A percentile compares a stretch with the other conserved stretches of the same genome.
phyloP scores from a whole-genome alignment of 1,284 basidiomycete genomes.

The Ceratobasidium sp. region DNA sequence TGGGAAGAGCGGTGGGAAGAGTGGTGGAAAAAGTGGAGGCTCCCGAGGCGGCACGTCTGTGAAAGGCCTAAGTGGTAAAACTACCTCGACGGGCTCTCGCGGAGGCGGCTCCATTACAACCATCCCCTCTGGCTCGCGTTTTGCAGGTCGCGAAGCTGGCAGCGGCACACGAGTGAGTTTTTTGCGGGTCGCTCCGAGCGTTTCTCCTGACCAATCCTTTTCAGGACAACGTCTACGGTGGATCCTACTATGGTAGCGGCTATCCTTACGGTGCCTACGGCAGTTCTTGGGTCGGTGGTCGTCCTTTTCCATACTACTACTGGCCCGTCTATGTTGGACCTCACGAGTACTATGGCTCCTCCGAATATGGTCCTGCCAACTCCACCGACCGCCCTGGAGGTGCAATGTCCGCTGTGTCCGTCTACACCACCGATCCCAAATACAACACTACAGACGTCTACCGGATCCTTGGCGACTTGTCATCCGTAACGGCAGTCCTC shows the following conservation, averaged over 20 bases:
- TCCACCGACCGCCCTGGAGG: slow-evolving; percentile 59
- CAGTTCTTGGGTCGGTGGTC: slow-evolving; percentile 18
- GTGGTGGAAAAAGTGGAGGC: slow-evolving; percentile 9
- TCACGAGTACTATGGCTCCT: slow-evolving; percentile 49
- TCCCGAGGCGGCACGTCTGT: slow-evolving; percentile 35
- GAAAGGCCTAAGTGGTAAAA: slow-evolving; percentile 25
- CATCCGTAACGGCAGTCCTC: slow-evolving; percentile 42
- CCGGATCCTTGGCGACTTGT: slow-evolving; percentile 41
- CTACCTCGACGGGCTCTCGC: slow-evolving; percentile 36
- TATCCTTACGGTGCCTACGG: slow-evolving; percentile 1
- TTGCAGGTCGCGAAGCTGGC: slow-evolving; percentile 39
- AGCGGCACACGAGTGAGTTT: slow-evolving; percentile 36
- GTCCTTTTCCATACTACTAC: slow-evolving; percentile 38
- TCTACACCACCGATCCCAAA: slow-evolving; percentile 27
- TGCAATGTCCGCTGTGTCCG: slow-evolving; percentile 21
- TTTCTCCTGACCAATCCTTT: slow-evolving; percentile 62
- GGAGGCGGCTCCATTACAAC: slow-evolving; percentile 32
- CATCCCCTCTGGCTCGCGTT: slow-evolving; percentile 30
- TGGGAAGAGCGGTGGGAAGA: slow-evolving; percentile 10
- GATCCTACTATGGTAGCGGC: slow-evolving; percentile 14
- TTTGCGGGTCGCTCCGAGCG: slow-evolving; percentile 59
- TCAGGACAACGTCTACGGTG: slow-evolving; percentile 58
- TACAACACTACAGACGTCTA: slow-evolving; percentile 44
- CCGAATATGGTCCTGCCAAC: slow-evolving; percentile 61
- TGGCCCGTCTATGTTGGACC: slow-evolving; percentile 43